Base-by-base conservation (phyloP, 2,329 filamentous ascomycete species). In the Kalaharituber pfeilii region DNA sequence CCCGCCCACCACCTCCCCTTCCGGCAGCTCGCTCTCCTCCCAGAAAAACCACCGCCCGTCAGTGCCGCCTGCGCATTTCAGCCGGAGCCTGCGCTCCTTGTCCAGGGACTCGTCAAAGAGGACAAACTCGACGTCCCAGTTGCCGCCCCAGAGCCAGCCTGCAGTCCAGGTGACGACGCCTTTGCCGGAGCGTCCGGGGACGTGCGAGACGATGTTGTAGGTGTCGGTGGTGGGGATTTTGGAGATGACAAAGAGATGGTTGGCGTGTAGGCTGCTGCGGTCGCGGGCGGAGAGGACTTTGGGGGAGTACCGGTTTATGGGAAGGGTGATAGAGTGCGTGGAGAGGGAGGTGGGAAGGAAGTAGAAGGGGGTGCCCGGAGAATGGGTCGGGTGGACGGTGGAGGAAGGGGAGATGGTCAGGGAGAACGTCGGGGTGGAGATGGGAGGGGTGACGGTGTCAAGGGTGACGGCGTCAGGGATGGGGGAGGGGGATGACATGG, bases 331-430 rank as follows among this genome's bases (percentile, higher is more conserved):
- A 26, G 24, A 15, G 47, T 50, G 47, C 4, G 47, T 50, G n/a
- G 47, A 50, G 47, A 50, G 47, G 27, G 47, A 50, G 3, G 47
- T 28, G 6, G 47, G 47, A 22, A 50, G 47, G 47, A 27, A 50
- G 47, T 50, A 50, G 47, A 50, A 13, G 28, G 47, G 47, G 47
- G 22, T 26, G 3, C 25, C 18, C 3, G 42, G 42, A 22, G 25
- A 20, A 13, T 13, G 3, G n/a, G 42, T 47, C 15, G 42, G 42
- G 15, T 47, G 42, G 42, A 47, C 25, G 4, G 42, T 47, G 18
- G 42, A 47, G 42, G 5, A 47, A 22, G 18, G 18, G 15, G 18
- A 22, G 42, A 47, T 47, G n/a, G 42, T 47, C 11, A 47, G 42
- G 42, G 42, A 47, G 42, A 47, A 25, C 15, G 42, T 39, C 13